Evolutionary conservation across 2,329 filamentous ascomycete genomes (phyloP).

Genomic region (Penicillium sumatraense): DNA sequence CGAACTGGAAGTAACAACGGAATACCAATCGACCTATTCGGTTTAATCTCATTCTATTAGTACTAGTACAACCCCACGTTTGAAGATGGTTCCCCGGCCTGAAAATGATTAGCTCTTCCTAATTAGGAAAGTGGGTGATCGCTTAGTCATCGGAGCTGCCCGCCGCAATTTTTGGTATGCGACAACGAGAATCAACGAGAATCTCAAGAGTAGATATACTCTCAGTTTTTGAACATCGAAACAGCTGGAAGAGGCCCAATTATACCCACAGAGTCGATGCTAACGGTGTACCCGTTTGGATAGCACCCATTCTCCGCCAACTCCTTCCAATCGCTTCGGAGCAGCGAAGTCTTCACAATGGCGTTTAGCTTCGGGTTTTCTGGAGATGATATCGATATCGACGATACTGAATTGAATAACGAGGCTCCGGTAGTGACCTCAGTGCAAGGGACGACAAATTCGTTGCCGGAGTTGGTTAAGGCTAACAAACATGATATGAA

Average conservation of each 20-base stretch:
- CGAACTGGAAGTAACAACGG: no score
- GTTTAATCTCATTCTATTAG: no score
- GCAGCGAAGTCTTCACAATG: constrained; percentile 23
- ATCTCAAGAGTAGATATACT: background rate
- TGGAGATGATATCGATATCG: constrained; percentile 62
- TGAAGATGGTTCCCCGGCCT: background rate
- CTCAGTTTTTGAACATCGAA: background rate
- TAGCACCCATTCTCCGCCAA: background rate
- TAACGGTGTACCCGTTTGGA: background rate
- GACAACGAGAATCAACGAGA: background rate
- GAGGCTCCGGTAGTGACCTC: constrained; percentile 17
- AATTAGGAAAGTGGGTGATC: background rate
- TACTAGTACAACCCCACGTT: no score
- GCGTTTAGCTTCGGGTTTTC: constrained; percentile 62
- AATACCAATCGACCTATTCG: no score
- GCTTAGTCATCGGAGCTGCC: constrained; percentile 4
- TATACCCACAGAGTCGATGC: background rate
- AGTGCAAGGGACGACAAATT: constrained; percentile 10
- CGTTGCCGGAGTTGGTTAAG: constrained; percentile 37
- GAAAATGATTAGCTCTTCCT: background rate
- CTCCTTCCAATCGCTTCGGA: no score
- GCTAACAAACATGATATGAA: constrained; percentile 50
- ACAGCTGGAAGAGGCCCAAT: background rate
- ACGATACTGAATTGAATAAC: constrained; percentile 38
- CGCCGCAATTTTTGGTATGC: constrained; percentile 10